Evolutionary conservation across 1,139 yeast species (phyloP).

Genomic region (Hyphopichia buzzinii): DNA sequence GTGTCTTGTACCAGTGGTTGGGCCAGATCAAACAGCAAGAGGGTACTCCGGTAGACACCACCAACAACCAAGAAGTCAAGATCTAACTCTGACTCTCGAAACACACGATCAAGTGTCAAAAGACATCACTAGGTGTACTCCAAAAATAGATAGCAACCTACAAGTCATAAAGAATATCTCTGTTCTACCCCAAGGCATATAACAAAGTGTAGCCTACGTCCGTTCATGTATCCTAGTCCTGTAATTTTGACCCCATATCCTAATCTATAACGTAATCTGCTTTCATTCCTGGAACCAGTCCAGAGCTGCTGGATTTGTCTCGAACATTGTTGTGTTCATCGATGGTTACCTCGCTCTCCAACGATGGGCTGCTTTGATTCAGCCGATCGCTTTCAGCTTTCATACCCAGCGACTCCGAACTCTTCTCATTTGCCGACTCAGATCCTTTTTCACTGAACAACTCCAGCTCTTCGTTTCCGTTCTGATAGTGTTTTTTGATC

Average conservation of each 20-base stretch:
- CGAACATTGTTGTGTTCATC: conserved; percentile 8
- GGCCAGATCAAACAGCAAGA: conserved; percentile 26
- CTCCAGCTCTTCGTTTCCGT: background rate
- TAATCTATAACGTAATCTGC: conserved; percentile 18
- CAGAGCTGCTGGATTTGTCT: conserved; percentile 6
- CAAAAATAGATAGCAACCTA: too few species aligned
- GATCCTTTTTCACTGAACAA: background rate
- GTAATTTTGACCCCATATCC: too few species aligned
- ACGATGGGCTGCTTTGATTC: conserved; percentile 10
- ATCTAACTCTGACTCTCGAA: too few species aligned
- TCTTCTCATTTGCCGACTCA: background rate
- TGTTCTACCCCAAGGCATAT: too few species aligned
- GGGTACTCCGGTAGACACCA: conserved; percentile 9
- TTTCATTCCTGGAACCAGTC: conserved; percentile 19
- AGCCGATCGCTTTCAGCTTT: background rate
- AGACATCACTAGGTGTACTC: too few species aligned
- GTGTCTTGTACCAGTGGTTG: conserved; percentile 47
- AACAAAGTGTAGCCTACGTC: too few species aligned
- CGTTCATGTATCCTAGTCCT: too few species aligned
- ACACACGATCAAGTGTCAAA: background rate
- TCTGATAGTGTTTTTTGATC: conserved; percentile 32
- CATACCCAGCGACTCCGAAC: background rate
- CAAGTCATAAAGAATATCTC: too few species aligned
- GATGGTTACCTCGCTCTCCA: conserved; percentile 14
- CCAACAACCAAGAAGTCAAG: conserved; percentile 1